Percentiles rank a stretch among this genome's conserved stretches.
Evolutionary conservation across 2,329 filamentous ascomycete genomes (phyloP).

Genomic region (Curvularia verruculosa): DNA sequence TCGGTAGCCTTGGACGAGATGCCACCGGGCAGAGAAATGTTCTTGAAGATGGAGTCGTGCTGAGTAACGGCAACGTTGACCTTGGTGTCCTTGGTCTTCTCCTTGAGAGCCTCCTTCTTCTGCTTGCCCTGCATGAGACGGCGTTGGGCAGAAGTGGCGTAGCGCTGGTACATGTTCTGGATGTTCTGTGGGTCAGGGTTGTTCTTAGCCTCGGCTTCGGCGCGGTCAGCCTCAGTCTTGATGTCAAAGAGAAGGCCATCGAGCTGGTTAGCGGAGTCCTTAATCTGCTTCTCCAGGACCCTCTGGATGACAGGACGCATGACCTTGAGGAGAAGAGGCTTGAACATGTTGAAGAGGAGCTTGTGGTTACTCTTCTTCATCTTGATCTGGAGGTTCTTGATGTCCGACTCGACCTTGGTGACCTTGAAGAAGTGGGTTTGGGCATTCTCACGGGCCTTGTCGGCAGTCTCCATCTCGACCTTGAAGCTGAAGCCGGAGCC

Average conservation of each 20-base stretch:
- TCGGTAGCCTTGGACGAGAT: constrained; percentile 94
- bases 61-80: constrained; percentile 85
- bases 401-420: constrained; percentile 81
- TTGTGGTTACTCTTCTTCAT: constrained; percentile 96
- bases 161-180: constrained; percentile 85
- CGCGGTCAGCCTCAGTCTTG: constrained; percentile 81
- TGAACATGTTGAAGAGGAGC: constrained; percentile 82
- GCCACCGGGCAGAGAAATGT: constrained; percentile 83
- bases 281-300: constrained; percentile 86
- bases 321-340: constrained; percentile 83
- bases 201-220: constrained; percentile 67
- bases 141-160: constrained; percentile 76
- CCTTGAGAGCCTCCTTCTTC: constrained; percentile 67
- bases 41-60: constrained; percentile 89
- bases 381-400: constrained; percentile 85
- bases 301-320: constrained; percentile 85
- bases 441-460: constrained; percentile 64
- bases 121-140: constrained; percentile 76
- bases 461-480: constrained; percentile 82
- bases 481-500: constrained; percentile 91
- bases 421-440: constrained; percentile 90
- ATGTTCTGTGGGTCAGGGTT: constrained; percentile 71
- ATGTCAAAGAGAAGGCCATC: constrained; percentile 77
- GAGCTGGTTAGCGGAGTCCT: constrained; percentile 76
- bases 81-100: constrained; percentile 66